Percentiles rank a stretch among this genome's conserved stretches.
Conservation (phyloP, 2,329 filamentous ascomycete genomes). For the Albophoma yamanashiensis region DNA sequence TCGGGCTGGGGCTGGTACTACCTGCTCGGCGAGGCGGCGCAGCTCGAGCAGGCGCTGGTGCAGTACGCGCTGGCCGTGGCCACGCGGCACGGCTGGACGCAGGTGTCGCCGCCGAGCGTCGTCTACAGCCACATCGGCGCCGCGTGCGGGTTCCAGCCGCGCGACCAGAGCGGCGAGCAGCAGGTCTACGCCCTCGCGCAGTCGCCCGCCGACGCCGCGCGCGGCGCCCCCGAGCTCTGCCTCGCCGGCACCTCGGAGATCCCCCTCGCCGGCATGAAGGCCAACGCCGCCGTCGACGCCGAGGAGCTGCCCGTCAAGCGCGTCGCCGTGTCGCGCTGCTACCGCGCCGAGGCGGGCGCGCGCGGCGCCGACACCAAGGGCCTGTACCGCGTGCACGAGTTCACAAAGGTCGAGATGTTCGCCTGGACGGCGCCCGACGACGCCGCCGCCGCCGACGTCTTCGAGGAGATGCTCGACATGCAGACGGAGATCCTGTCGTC, state of each 20-base stretch:
- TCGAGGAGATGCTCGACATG: conserved; percentile 77
- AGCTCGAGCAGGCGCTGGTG: conserved; percentile 89
- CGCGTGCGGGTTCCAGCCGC: conserved; percentile 88
- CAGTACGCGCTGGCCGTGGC: conserved; percentile 74
- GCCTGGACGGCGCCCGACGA: conserved; percentile 65
- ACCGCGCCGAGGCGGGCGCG: conserved; percentile 87
- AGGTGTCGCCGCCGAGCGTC: conserved; percentile 76
- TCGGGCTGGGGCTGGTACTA: conserved; percentile 99
- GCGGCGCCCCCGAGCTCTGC: conserved; percentile 57
- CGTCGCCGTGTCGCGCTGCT: conserved; percentile 84
- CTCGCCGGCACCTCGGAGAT: conserved; percentile 92
- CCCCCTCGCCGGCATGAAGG: conserved; percentile 82
- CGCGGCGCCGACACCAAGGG: conserved; percentile 87
- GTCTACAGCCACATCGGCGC: conserved; percentile 86
- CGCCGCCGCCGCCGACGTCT: conserved; percentile 44
- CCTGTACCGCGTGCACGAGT: conserved; percentile 93
- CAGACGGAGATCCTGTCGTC: conserved; percentile 73
- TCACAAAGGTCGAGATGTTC: conserved; percentile 97
- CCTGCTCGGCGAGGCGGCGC: conserved; percentile 78
- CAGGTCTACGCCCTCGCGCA: conserved; percentile 80
- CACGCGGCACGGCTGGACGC: conserved; percentile 63
- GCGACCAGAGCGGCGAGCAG: conserved; percentile 82
- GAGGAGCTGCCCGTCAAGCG: conserved; percentile 63
- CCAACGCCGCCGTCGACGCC: conserved; percentile 56
- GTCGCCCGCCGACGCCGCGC: conserved; percentile 46